A percentile compares a stretch with the other conserved stretches of the same genome.
Evolutionary conservation across 2,329 filamentous ascomycete species (phyloP).

Genomic region (Aspergillus novofumigatus): DNA sequence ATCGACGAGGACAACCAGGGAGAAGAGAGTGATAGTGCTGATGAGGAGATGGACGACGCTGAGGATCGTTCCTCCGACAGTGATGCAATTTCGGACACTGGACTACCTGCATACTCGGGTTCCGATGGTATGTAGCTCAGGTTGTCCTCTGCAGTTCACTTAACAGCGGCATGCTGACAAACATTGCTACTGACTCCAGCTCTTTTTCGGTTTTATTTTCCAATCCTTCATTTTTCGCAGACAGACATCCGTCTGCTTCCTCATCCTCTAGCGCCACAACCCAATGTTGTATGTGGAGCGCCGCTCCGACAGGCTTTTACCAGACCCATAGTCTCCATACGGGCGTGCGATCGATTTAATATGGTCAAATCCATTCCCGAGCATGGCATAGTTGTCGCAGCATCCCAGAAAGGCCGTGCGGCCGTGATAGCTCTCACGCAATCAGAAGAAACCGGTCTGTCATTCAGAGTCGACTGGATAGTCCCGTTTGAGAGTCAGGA

Average conservation of each 20-base stretch:
- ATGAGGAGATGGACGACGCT: slow-evolving; percentile 10
- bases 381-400: slow-evolving; percentile 55
- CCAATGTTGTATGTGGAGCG: slow-evolving; percentile 28
- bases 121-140: slow-evolving; percentile 15
- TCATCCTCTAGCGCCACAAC: slow-evolving; percentile 27
- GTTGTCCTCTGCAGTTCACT: background rate
- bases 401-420: slow-evolving; percentile 54
- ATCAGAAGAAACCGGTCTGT: slow-evolving; percentile 31
- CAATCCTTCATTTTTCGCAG: slow-evolving; percentile 41
- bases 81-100: slow-evolving; percentile 11
- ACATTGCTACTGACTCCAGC: slow-evolving; percentile 11
- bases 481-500: slow-evolving; percentile 53
- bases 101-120: slow-evolving; percentile 9
- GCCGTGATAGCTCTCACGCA: slow-evolving; percentile 52
- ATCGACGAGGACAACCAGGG: slow-evolving; percentile 6
- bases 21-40: slow-evolving; percentile 5
- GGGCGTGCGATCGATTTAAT: slow-evolving; percentile 50
- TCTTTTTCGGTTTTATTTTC: slow-evolving; percentile 27
- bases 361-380: slow-evolving; percentile 56
- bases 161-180: slow-evolving; percentile 5
- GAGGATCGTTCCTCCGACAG: slow-evolving; percentile 12
- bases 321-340: slow-evolving; percentile 20
- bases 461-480: slow-evolving; percentile 55
- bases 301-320: slow-evolving; percentile 28
- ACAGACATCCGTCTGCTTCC: slow-evolving; percentile 35